Percentiles rank a stretch among this genome's conserved stretches.
Conservation (phyloP, 2,329 filamentous ascomycete species). For the Alternaria sp. region DNA sequence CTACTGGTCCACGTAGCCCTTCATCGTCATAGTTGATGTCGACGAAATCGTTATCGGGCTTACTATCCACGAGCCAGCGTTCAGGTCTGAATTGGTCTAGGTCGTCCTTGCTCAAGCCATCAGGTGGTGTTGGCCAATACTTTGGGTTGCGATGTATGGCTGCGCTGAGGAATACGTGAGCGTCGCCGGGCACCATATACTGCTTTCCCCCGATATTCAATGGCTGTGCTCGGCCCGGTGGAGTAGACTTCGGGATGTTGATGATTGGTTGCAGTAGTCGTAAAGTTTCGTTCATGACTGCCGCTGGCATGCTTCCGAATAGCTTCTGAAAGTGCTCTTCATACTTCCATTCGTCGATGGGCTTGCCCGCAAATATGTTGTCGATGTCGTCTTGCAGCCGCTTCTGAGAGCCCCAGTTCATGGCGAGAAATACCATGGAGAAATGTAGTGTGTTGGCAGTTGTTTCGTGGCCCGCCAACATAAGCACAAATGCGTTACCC, state of each 20-base stretch:
- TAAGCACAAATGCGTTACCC: slow-evolving; percentile 70
- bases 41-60: slow-evolving; percentile 33
- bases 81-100: slow-evolving; percentile 73
- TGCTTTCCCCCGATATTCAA: slow-evolving; percentile 65
- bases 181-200: slow-evolving; percentile 63
- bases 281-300: slow-evolving; percentile 78
- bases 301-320: slow-evolving; percentile 72
- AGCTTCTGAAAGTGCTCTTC: slow-evolving; percentile 70
- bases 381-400: slow-evolving; percentile 73
- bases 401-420: slow-evolving; percentile 68
- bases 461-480: slow-evolving; percentile 80
- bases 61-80: slow-evolving; percentile 66
- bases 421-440: slow-evolving; percentile 70
- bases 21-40: slow-evolving; percentile 55
- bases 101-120: slow-evolving; percentile 53
- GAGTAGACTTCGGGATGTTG: slow-evolving; percentile 71
- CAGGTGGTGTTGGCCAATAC: slow-evolving; percentile 67
- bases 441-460: slow-evolving; percentile 79
- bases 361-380: slow-evolving; percentile 63
- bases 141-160: slow-evolving; percentile 71
- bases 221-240: slow-evolving; percentile 56
- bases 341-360: slow-evolving; percentile 72
- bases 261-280: slow-evolving; percentile 74
- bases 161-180: slow-evolving; percentile 61
- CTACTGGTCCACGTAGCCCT: slow-evolving; percentile 65